These are phyloP conservation scores for Leptodermis oblonga DNA, from an alignment of 257 asterid genomes.

Conservation along the genomic window DNA sequence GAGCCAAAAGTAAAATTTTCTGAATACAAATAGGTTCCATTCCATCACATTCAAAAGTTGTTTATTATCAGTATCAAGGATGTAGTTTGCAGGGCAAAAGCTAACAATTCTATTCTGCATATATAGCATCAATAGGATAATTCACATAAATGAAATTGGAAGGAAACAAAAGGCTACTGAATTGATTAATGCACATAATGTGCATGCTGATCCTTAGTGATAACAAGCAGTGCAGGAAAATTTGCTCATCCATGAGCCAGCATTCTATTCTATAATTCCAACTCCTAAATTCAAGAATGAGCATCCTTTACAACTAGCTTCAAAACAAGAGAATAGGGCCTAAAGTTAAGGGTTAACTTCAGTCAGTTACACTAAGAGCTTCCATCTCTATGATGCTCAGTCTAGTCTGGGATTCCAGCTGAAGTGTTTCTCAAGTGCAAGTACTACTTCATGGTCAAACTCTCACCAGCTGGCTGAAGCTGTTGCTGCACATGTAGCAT, in stretches of 20 bases:
- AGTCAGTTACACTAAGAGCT: neutral
- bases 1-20: too few species aligned
- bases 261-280: neutral
- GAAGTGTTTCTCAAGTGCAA: neutral
- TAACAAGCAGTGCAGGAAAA: neutral
- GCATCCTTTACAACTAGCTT: neutral
- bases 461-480: conserved; percentile 10
- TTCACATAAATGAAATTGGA: neutral
- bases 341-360: too few species aligned
- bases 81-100: neutral
- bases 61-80: too few species aligned
- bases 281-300: neutral
- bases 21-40: neutral
- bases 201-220: conserved; percentile 2
- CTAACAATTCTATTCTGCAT: too few species aligned
- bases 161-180: neutral
- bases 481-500: conserved; percentile 4
- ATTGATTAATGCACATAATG: neutral
- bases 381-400: neutral
- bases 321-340: too few species aligned
- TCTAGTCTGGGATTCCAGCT: conserved; percentile 6
- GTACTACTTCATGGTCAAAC: neutral
- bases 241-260: conserved; percentile 4
- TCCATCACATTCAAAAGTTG: neutral
- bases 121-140: neutral